phyloP scores from a whole-genome alignment of 1,139 yeast genomes.

The Kodamaea arcana region DNA sequence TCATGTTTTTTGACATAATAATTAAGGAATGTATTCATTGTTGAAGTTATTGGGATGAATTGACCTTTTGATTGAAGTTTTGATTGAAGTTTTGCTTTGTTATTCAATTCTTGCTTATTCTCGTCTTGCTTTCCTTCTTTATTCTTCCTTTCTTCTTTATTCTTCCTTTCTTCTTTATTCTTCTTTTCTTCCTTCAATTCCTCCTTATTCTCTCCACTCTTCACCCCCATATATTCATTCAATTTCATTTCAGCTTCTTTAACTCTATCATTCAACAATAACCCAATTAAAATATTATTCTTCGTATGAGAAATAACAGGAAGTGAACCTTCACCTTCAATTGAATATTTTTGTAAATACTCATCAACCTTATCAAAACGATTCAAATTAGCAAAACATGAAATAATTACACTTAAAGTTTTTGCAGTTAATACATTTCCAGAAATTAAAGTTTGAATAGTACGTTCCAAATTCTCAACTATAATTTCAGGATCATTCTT shows the following conservation, averaged over 20 bases:
- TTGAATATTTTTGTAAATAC: slow-evolving; percentile 19
- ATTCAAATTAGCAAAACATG: slow-evolving; percentile 35
- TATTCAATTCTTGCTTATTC: no score
- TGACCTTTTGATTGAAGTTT: no score
- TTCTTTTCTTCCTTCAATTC: no score
- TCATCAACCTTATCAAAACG: slow-evolving; percentile 31
- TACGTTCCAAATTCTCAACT: slow-evolving; percentile 23
- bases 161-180: no score
- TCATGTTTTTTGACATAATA: slow-evolving; percentile 29
- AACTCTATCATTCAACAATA: slow-evolving; percentile 27
- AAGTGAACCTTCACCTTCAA: slow-evolving; percentile 12
- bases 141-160: no score
- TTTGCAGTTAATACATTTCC: slow-evolving; percentile 26
- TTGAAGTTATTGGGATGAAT: slow-evolving; percentile 30
- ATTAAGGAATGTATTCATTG: slow-evolving; percentile 36
- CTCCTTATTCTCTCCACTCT: no score
- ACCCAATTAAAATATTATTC: slow-evolving; percentile 37
- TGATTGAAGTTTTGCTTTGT: no score
- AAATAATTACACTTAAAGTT: slow-evolving; percentile 29
- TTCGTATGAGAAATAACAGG: slow-evolving; percentile 28
- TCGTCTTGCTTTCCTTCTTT: no score
- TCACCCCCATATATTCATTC: slow-evolving; percentile 25
- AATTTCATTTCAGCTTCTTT: slow-evolving; percentile 33
- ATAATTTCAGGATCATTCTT: slow-evolving; percentile 15
- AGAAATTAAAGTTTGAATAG: slow-evolving; percentile 26